Evolutionary conservation across 306 rosid genomes (phyloP), one percentile per base, ranked within the genome.

Genomic region (Quercus gilva): DNA sequence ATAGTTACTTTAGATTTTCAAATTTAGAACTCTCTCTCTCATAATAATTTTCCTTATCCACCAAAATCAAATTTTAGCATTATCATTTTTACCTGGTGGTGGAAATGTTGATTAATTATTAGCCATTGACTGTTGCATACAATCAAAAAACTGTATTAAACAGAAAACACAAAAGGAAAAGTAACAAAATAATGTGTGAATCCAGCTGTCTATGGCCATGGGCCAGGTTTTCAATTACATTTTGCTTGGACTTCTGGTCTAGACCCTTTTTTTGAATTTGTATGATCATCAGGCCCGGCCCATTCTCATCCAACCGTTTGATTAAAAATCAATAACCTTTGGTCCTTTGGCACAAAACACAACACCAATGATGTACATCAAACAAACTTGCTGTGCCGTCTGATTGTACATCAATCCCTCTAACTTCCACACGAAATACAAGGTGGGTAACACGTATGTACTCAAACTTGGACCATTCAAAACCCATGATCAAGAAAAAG

Each of bases 151-250:
- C 53, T 49, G 12, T 8, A 41, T 49, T 11, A 49, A 49, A 49
- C 14, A 12, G 14, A 49, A 49, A 11, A 49, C n/a, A 10, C 23
- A 37, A 41, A 45, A 8, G 9, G 18, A 70, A 70, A 8, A 19
- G 31, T 51, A 41, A 72, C 29, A 26, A 17, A 52, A 17, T 18
- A 26, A 26, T 73, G 21, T 11, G 52, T 37, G 69, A 70, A 65
- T 56, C 85, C 81, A 83, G 87, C 87, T 86, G 89, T 83, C 70
- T 21, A 63, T 74, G 85, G 89, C 70, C 28, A 70, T 74, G 85
- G 89, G 87, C 83, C 89, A 79, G 55, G 52, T 11, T 53, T 58
- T 83, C 58, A 68, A 71, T 70, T 61, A 11, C 35, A 19, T 52
- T 52, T 15, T 78, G 74, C 63, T 79, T 75, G 84, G 78, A 81